Base-by-base conservation (phyloP, 2,329 filamentous ascomycete genomes). In the Talaromyces sp. region DNA sequence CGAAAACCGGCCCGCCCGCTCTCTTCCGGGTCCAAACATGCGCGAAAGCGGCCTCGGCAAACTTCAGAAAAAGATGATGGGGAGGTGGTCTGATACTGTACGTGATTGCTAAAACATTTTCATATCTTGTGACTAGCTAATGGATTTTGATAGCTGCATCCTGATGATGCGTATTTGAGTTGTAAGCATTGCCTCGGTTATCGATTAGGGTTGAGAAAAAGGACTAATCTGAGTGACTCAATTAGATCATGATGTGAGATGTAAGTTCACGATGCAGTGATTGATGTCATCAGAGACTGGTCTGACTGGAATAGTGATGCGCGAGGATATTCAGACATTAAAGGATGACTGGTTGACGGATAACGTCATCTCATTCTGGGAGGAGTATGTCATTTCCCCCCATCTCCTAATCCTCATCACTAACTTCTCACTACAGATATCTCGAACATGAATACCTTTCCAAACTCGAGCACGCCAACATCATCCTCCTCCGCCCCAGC, bases 321-420 rank as follows among this genome's bases (percentile, higher is more conserved):
- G 89, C 75, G 92, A 95, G 75, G 95, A 99, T 78, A 87, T 98
- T 70, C 90, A 93, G 76, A 89, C 90, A 16, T 86, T 99, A 65
- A 92, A 91, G 79, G 84, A 91, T 78, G 95, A 97, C 82, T 99
- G 95, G 95, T 83, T 99, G 61, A 97, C 94, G 50, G 95, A 99
- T 77, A 97, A 97, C 81, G 91, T 93, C 82, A 98, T 99, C 70
- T 90, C 92, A 60, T 98, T 99, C 76, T 99, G 95, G 94, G 91
- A 98, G 84, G 94, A 98, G 85, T 96, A 88, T 33, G 60, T 31
- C 71, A 82, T 77, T 45, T 33, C 4, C n/a, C 66, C 41, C 37
- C 22, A 2, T n/a, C 2, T n/a, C 24, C 48, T 47, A 35, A 14
- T 33, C 27, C 22, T 24, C 24, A 52, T 45, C 33, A 52, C 37